Evolutionary conservation across 306 rosid species (phyloP).

Genomic region (Phaseolus lunatus): DNA sequence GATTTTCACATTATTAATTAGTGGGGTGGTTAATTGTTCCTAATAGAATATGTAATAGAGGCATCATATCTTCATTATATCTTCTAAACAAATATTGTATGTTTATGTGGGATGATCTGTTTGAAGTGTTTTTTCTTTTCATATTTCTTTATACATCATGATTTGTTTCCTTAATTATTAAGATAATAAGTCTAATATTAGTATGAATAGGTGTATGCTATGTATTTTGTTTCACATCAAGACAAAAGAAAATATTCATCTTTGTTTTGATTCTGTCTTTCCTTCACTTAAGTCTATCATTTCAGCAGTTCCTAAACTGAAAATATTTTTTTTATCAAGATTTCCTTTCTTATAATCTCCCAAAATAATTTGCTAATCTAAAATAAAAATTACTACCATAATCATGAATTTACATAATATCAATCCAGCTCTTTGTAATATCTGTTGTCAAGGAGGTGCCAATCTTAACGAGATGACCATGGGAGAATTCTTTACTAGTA

Average conservation of each 20-base stretch:
- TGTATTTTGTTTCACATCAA: not conserved
- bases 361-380: not conserved
- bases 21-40: not conserved
- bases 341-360: not conserved
- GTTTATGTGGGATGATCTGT: too few species aligned
- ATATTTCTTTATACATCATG: not conserved
- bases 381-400: not conserved
- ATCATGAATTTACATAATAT: not conserved
- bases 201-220: not conserved
- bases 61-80: not conserved
- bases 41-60: not conserved
- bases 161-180: not conserved
- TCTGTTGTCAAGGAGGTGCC: slow-evolving; percentile 2
- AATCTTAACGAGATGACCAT: not conserved
- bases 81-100: not conserved
- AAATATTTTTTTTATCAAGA: not conserved
- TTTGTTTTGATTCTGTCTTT: not conserved
- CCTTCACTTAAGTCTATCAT: not conserved
- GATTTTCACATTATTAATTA: not conserved
- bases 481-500: slow-evolving; percentile 1
- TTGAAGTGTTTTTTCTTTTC: not conserved
- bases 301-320: not conserved
- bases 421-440: not conserved
- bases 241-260: not conserved
- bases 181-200: not conserved